Conservation (phyloP, 306 rosid species). For the Comarum palustre region DNA sequence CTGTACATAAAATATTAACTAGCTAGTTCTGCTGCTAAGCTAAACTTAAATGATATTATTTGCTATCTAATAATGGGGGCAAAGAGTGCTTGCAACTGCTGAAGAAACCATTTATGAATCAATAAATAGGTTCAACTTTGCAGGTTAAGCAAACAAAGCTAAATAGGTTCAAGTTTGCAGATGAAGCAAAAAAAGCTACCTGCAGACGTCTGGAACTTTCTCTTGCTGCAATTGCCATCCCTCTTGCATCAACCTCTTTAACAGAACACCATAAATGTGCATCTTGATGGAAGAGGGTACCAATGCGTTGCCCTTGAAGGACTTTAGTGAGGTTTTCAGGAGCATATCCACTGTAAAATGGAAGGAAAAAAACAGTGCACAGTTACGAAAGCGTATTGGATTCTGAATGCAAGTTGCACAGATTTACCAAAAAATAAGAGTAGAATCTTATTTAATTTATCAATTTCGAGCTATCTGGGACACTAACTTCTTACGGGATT, state of each 20-base stretch:
- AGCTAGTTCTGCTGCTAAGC: constrained; percentile 29
- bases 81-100: constrained; percentile 1
- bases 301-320: constrained; percentile 79
- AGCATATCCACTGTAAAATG: constrained; percentile 66
- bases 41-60: neutral
- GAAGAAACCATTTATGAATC: neutral
- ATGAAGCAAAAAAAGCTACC: constrained; percentile 43
- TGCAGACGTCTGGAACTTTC: constrained; percentile 93
- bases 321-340: constrained; percentile 70
- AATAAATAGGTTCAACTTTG: neutral
- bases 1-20: constrained; percentile 41
- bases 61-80: neutral
- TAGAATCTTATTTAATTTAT: neutral
- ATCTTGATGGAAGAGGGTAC: constrained; percentile 93
- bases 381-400: constrained; percentile 10
- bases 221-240: constrained; percentile 96
- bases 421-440: constrained; percentile 6
- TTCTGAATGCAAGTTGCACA: constrained; percentile 18
- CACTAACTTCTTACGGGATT: neutral
- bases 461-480: constrained; percentile 1
- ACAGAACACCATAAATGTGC: constrained; percentile 64
- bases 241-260: constrained; percentile 71
- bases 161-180: constrained; percentile 11
- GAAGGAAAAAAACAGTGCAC: constrained; percentile 10
- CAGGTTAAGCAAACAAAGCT: constrained; percentile 17